Percentiles rank a stretch among this genome's conserved stretches.
phyloP scores from a whole-genome alignment of 768 basidiomycete genomes.

The Symmetrospora coprosmae region DNA sequence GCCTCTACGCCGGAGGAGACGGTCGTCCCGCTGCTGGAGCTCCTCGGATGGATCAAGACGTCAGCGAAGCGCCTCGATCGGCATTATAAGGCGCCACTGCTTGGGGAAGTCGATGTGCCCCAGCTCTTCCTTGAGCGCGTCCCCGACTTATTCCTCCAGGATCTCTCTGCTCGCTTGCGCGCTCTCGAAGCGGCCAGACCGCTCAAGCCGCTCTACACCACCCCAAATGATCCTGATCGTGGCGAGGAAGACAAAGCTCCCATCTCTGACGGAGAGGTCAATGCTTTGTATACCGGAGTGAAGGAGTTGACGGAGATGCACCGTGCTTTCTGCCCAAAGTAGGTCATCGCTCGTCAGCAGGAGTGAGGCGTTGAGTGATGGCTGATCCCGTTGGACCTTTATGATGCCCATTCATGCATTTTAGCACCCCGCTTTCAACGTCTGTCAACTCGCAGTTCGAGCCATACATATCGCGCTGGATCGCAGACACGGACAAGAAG shows the following conservation, averaged over 20 bases:
- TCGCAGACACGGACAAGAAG: conserved; percentile 72
- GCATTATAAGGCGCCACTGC: conserved; percentile 66
- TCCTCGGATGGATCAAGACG: conserved; percentile 85
- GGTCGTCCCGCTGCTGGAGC: conserved; percentile 61
- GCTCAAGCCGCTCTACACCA: conserved; percentile 41
- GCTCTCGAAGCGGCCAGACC: conserved; percentile 71
- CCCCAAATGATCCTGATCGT: background rate
- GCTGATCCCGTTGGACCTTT: background rate
- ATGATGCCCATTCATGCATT: no score
- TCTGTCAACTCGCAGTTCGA: conserved; percentile 68
- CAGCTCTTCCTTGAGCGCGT: conserved; percentile 1
- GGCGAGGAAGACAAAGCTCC: conserved; percentile 36
- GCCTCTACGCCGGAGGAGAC: conserved; percentile 29
- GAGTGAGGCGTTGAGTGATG: background rate
- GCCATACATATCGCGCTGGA: conserved; percentile 74
- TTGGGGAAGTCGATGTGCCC: conserved; percentile 47
- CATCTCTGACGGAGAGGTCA: conserved; percentile 77
- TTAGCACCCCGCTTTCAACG: conserved; percentile 43
- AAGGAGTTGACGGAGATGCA: conserved; percentile 66
- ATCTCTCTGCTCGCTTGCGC: conserved; percentile 56
- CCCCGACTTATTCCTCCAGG: conserved; percentile 42
- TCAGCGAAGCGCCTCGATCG: conserved; percentile 67
- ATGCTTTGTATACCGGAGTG: conserved; percentile 65
- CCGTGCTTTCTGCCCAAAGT: conserved; percentile 66
- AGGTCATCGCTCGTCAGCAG: conserved; percentile 34